Percentiles rank a stretch among this genome's conserved stretches.
phyloP scores from a whole-genome alignment of 2,329 filamentous ascomycete genomes.

The Xenoacremonium recifei region DNA sequence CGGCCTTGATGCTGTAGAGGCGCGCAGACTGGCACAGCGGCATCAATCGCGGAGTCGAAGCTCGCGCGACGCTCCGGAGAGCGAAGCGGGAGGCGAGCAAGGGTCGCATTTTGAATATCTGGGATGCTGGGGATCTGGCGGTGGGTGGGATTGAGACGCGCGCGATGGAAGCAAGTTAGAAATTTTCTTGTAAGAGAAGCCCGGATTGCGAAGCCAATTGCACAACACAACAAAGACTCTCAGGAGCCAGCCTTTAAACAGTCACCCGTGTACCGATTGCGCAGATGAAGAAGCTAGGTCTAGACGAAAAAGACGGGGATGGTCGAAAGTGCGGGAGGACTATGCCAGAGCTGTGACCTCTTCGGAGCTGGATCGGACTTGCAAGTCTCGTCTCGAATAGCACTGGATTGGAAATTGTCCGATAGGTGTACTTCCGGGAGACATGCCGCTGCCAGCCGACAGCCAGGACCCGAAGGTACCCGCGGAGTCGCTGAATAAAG shows the following conservation, averaged over 20 bases:
- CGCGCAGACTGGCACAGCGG: slow-evolving; percentile 30
- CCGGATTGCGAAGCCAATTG: too few relatives aligned
- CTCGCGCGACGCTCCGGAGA: slow-evolving; percentile 31
- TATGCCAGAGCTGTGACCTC: slow-evolving; percentile 5
- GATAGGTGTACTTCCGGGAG: slow-evolving; percentile 19
- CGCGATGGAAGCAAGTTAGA: too few relatives aligned
- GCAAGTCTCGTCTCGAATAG: slow-evolving; percentile 7
- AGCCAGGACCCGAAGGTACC: slow-evolving; percentile 15
- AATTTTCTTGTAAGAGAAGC: too few relatives aligned
- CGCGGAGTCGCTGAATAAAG: slow-evolving; percentile 2
- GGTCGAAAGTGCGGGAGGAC: slow-evolving; percentile 4
- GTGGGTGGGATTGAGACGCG: too few relatives aligned
- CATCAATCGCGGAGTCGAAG: slow-evolving; percentile 38
- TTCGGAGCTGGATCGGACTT: slow-evolving; percentile 28
- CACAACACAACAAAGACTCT: too few relatives aligned
- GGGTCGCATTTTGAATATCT: slow-evolving; percentile 36
- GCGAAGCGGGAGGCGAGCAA: slow-evolving; percentile 29
- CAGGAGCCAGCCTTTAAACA: too few relatives aligned
- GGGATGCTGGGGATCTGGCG: too few relatives aligned
- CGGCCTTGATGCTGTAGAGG: slow-evolving; percentile 53
- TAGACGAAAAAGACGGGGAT: neutral
- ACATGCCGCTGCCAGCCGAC: slow-evolving; percentile 25
- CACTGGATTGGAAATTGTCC: slow-evolving; percentile 19
- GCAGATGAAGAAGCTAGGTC: neutral
- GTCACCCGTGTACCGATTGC: too few relatives aligned